A percentile compares a stretch with the other conserved stretches of the same genome.
Conservation (phyloP, 1,284 basidiomycete species). For the Takashimella koratensis region DNA sequence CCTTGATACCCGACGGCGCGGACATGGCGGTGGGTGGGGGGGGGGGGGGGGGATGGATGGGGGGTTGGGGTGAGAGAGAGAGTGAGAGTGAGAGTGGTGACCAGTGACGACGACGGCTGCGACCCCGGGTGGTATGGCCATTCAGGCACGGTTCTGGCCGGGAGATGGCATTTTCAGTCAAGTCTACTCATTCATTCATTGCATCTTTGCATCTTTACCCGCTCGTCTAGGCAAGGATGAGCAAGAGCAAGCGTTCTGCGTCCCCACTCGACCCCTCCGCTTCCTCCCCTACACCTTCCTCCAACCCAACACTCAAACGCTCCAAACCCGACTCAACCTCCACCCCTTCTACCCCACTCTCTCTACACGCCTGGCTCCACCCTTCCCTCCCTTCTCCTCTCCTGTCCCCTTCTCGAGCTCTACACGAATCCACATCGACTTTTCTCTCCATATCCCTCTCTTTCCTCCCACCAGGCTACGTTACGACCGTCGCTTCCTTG, state of each 20-base stretch:
- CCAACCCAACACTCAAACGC: background rate
- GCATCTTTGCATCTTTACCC: no score
- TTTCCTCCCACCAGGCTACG: constrained; percentile 25
- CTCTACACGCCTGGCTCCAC: constrained; percentile 41
- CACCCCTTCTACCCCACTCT: constrained; percentile 2
- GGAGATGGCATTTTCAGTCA: no score
- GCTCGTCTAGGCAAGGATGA: no score
- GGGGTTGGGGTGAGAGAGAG: background rate
- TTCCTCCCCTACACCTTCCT: no score
- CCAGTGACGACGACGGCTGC: no score
- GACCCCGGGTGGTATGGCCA: no score
- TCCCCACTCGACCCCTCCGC: no score
- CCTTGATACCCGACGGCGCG: constrained; percentile 47
- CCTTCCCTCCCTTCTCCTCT: constrained; percentile 24
- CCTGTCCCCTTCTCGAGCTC: constrained; percentile 29
- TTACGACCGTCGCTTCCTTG: constrained; percentile 19
- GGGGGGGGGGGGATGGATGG: background rate
- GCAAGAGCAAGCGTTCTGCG: no score
- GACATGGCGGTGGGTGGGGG: constrained; percentile 36
- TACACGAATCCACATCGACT: constrained; percentile 35
- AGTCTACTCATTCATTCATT: no score
- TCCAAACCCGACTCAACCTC: background rate
- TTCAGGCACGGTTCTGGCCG: no score
- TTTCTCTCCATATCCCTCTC: constrained; percentile 36
- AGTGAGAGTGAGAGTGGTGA: no score